Base-by-base conservation (phyloP, 2,329 filamentous ascomycete species). In the Epichloe uncinata region DNA sequence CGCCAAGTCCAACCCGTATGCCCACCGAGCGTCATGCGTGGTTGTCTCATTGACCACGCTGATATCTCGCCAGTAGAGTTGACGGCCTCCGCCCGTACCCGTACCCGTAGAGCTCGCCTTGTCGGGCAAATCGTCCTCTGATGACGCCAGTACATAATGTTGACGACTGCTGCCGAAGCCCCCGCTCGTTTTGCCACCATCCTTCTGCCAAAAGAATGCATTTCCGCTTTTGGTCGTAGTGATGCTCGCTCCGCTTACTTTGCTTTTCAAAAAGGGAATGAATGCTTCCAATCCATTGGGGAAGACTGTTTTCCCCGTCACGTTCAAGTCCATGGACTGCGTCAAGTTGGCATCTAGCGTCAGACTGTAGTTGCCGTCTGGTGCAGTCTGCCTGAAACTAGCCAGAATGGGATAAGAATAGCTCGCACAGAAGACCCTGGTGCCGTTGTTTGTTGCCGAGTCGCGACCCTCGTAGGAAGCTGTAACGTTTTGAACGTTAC, bases 211-310 rank as follows among this genome's bases (percentile, higher is more conserved):
- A 60, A 80, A 85, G 33, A 60, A 64, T 5, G 79, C 82, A 5
- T 70, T 74, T 34, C 80, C 81, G 38, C 77, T 75, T 54, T 81
- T 76, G 38, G 60, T 71, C 0, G 80, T 84, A 2, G 58, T 61
- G 9, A 79, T 58, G 3, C 54, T 55, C 8, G 61, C 34, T 56
- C 64, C 48, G 43, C 44, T 48, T 53, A 61, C 20, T 38, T 35
- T 26, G 22, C 54, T 30, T 46, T 59, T 40, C 50, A 66, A 4
- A 4, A 63, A 51, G 22, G 65, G 37, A 15, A 50, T 56, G 55
- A 83, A 82, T 0, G 73, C 75, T 54, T 84, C 77, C 3, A 84
- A 64, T 2, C 79, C 79, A 0, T 73, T 78, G 0, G 82, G 77
- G 47, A 85, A 73, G 6, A 73, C 68, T 5, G 66, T 58, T 5